Evolutionary conservation across 202 grass and related monocot species (phyloP), one percentile per base, ranked within the genome.

Genomic region (Dendrocalamus latiflorus): DNA sequence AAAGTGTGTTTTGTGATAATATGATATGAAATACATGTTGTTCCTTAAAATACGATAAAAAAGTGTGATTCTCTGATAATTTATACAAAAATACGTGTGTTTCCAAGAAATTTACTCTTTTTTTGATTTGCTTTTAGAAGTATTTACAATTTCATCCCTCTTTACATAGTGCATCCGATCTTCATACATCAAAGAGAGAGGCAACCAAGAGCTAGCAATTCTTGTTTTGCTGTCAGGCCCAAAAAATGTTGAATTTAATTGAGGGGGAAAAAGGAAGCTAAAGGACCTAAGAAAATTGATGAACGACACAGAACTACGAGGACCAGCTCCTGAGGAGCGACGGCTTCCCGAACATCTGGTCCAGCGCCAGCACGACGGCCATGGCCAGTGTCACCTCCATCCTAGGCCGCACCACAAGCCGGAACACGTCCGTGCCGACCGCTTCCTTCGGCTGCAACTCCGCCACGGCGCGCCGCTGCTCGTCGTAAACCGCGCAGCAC

Each of bases 361-460:
- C 95, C 38, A 98, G 85, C 63, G 87, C 80, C 47, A 93, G 88
- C 68, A 90, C 85, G 69, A 88, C 50, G 77, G 86, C 93, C 93
- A 93, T 93, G 55, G 88, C 95, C 58, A 91, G 78, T 61, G 76
- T 81, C 84, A 85, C 84, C 82, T 95, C 91, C 86, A 91, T 72
- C 64, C 87, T 85, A 36, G 93, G 81, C 76, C 82, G 81, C 50
- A 95, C 91, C 57, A 98, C 80, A 61, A 98, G 85, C 73, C 91
- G 87, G 83, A 95, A 98, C 79, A 98, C 93, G 83, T 98, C 96
- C 7, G 72, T 80, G 17, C 96, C 96, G 12, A 98, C 85, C 28
- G 89, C 71, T 74, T 91, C 95, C 87, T 98, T 98, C 12, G 72
- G 77, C 43, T 34, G 81, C 78, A 98, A 72, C 83, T 94, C 91